phyloP scores from a whole-genome alignment of 1,284 basidiomycete species.

The Moesziomyces antarcticus region DNA sequence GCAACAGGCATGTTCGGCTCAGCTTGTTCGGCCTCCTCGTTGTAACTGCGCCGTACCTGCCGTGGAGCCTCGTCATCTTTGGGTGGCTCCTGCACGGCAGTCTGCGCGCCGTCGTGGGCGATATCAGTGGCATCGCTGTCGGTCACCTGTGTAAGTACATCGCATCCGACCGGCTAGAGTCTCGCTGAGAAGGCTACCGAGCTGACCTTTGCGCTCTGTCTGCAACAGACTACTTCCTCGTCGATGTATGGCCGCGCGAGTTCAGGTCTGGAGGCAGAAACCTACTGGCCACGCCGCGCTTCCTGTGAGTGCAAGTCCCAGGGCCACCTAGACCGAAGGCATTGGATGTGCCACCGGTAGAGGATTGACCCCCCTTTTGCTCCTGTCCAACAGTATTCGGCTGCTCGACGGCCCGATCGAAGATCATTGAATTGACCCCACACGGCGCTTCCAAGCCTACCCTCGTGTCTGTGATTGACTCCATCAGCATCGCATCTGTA shows the following conservation, averaged over 20 bases:
- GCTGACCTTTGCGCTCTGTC: not conserved
- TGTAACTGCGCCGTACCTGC: constrained; percentile 94
- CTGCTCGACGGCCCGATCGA: constrained; percentile 33
- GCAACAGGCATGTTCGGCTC: constrained; percentile 92
- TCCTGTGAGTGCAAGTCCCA: constrained; percentile 75
- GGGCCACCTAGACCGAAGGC: not conserved
- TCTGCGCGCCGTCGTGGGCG: constrained; percentile 84
- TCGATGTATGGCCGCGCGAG: constrained; percentile 94
- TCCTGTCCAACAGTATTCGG: constrained; percentile 21
- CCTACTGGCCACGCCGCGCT: constrained; percentile 80
- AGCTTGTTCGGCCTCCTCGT: constrained; percentile 93
- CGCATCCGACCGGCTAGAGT: not conserved
- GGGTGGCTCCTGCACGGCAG: constrained; percentile 88
- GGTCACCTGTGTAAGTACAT: constrained; percentile 63
- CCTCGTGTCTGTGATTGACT: constrained; percentile 5
- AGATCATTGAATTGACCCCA: constrained; percentile 7
- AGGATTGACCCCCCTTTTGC: not conserved
- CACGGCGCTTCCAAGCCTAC: not conserved
- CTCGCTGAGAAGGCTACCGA: not conserved
- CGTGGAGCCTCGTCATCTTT: constrained; percentile 86
- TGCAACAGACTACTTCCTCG: constrained; percentile 78
- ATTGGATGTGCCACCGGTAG: not conserved
- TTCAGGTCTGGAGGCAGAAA: constrained; percentile 81
- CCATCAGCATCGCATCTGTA: constrained; percentile 7
- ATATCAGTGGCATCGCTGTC: constrained; percentile 72